Conservation (phyloP, 148 eudicot species). For the Gaultheria prostrata region DNA sequence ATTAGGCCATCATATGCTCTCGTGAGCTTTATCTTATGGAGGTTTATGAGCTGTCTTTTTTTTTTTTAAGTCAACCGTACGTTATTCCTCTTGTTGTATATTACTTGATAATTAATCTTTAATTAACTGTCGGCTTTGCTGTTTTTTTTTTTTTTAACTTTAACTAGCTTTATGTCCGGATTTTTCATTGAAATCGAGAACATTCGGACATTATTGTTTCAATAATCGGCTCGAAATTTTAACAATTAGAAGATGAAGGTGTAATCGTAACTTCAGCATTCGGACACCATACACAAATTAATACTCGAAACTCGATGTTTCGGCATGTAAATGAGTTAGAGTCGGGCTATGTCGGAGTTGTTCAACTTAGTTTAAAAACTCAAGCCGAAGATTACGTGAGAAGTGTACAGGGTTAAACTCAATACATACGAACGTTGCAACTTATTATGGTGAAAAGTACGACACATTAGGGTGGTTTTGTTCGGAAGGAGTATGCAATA, state of each 20-base stretch:
- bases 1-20: slow-evolving; percentile 17
- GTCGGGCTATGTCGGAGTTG: background rate
- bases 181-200: background rate
- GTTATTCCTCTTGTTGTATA: slow-evolving; percentile 18
- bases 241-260: background rate
- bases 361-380: background rate
- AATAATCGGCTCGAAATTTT: background rate
- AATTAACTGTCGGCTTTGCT: slow-evolving; percentile 20
- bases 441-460: background rate
- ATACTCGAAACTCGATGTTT: background rate
- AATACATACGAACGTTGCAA: background rate
- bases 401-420: background rate
- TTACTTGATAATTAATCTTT: background rate
- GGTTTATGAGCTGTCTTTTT: slow-evolving; percentile 26
- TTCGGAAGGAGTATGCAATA: too few species aligned
- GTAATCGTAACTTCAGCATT: background rate
- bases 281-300: background rate
- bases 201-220: background rate
- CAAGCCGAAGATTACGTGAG: background rate
- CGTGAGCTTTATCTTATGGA: slow-evolving; percentile 30
- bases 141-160: background rate
- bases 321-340: background rate
- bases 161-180: background rate
- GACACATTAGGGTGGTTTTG: too few species aligned
- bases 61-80: slow-evolving; percentile 26